These are phyloP conservation scores for Venturia effusa DNA, from an alignment of 2,329 filamentous ascomycete species.

Conservation along the genomic window DNA sequence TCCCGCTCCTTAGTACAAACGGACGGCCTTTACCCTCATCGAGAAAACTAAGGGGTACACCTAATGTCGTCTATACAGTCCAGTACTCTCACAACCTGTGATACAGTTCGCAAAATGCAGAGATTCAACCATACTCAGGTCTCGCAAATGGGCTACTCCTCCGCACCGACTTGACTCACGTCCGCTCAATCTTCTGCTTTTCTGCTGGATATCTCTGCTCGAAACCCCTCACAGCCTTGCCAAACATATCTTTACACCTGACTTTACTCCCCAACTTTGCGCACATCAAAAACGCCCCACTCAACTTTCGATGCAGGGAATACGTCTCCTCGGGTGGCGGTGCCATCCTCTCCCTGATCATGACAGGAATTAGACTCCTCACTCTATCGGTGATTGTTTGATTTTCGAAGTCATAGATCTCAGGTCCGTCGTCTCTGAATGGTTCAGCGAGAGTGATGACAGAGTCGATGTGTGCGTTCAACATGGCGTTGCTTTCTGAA, in stretches of 20 bases:
- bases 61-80: neutral
- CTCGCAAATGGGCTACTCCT: neutral
- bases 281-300: constrained; percentile 88
- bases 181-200: neutral
- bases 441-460: constrained; percentile 88
- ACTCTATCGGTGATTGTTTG: constrained; percentile 97
- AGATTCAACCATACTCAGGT: neutral
- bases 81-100: neutral
- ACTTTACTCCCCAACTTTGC: constrained; percentile 77
- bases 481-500: constrained; percentile 73
- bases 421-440: constrained; percentile 62
- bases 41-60: too few relatives aligned
- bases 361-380: constrained; percentile 75
- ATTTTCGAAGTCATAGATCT: constrained; percentile 81
- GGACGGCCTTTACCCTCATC: too few relatives aligned
- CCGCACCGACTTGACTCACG: neutral
- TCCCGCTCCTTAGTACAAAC: too few relatives aligned
- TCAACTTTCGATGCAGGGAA: constrained; percentile 85
- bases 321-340: constrained; percentile 98
- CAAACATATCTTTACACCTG: constrained; percentile 70
- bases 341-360: constrained; percentile 78
- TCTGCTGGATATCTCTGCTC: neutral
- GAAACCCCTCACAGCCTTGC: constrained; percentile 34
- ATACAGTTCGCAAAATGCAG: neutral
- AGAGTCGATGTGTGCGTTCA: constrained; percentile 79